Evolutionary conservation across 139 green algal genomes (phyloP), one percentile per base, ranked within the genome.

Genomic region (Choricystis sp.): DNA sequence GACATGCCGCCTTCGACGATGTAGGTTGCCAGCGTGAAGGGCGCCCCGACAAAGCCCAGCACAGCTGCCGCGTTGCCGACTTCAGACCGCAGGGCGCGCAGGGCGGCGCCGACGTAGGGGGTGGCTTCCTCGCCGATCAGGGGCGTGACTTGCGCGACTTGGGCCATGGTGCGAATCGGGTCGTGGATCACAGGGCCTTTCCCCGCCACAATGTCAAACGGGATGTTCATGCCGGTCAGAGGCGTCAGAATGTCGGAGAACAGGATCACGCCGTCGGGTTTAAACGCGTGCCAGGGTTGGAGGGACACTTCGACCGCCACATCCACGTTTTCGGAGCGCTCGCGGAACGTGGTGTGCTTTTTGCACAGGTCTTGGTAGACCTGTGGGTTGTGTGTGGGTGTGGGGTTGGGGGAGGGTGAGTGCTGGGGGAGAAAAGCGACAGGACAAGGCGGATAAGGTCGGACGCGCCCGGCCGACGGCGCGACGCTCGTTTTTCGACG

Each of bases 171-270:
- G 63, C 89, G 74, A 68, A 96, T 94, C 65, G 89, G 89, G 55
- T 92, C 78, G 31, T 76, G 59, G 69, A 96, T 96, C 71, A 96
- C 65, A 55, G 89, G 89, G 21, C 88, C 86, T 67, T 84, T 86
- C 63, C 83, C 85, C 21, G 65, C 59, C 48, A 74, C 64, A 69
- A 96, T 92, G 80, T 96, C 89, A 75, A 95, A 96, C 61, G 80
- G 78, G 67, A 96, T 95, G 82, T 92, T 92, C 89, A 96, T 95
- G 70, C 86, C 88, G 23, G 84, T 66, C n/a, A 95, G 79, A 23
- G 76, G 76, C 2, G 89, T 96, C 22, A 96, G 75, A 73, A 96
- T 96, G 76, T 96, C 89, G 27, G 79, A 90, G 79, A 96, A 96
- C 48, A 96, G 82, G 72, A 96, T 91, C 25, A 96, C 87, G 58